These are phyloP conservation scores for Trametes meyenii DNA, from an alignment of 768 basidiomycete species.

Conservation along the genomic window DNA sequence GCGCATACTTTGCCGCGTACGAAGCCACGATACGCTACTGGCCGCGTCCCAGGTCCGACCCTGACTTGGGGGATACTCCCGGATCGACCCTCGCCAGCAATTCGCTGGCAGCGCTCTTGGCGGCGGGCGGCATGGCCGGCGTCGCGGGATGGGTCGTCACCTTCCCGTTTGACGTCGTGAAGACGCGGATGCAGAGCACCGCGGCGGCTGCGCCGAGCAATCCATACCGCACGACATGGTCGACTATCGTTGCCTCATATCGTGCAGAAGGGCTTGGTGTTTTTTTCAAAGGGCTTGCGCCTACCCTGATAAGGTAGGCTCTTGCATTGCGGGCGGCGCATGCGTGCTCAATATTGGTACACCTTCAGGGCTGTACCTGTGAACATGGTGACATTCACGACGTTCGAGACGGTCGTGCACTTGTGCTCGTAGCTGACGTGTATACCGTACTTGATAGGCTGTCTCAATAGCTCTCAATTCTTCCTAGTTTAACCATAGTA, in stretches of 20 bases:
- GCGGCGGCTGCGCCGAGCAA: constrained; percentile 33
- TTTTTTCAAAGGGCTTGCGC: constrained; percentile 76
- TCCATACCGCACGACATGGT: constrained; percentile 60
- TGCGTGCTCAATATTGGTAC: not conserved
- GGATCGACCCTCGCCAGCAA: constrained; percentile 39
- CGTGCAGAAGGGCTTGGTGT: constrained; percentile 65
- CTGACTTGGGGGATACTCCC: constrained; percentile 44
- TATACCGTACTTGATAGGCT: not conserved
- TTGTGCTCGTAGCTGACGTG: constrained; percentile 1
- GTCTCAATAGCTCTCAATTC: not conserved
- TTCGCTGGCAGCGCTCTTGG: constrained; percentile 61
- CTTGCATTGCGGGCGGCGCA: not conserved
- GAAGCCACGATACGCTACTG: constrained; percentile 64
- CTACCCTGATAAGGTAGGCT: constrained; percentile 76
- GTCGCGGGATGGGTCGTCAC: constrained; percentile 78
- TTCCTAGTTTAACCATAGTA: not conserved
- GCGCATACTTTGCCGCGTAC: constrained; percentile 77
- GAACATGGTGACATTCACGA: constrained; percentile 82
- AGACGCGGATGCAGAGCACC: constrained; percentile 80
- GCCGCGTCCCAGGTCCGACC: constrained; percentile 29
- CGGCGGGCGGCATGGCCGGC: constrained; percentile 80
- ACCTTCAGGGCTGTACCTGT: constrained; percentile 75
- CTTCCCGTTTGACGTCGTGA: constrained; percentile 88
- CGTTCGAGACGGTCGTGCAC: constrained; percentile 65
- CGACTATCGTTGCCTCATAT: constrained; percentile 63